Evolutionary conservation across 345 rosid species (phyloP).

Genomic region (Atalantia buxifolia): DNA sequence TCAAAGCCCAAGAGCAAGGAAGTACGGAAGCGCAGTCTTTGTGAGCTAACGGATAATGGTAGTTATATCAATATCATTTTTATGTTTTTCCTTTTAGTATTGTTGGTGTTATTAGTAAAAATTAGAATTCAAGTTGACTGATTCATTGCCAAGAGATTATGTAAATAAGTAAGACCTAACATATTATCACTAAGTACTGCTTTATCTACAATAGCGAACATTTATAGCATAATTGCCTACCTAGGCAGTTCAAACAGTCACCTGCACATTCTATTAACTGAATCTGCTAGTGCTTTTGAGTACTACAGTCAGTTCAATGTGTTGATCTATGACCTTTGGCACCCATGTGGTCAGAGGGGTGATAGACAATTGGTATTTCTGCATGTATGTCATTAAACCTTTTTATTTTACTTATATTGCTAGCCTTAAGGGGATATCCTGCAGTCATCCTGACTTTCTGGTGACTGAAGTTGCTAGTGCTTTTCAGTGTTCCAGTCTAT

Average conservation of each 20-base stretch:
- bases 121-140: background rate
- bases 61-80: constrained; percentile 4
- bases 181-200: background rate
- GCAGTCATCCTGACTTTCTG: background rate
- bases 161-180: background rate
- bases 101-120: background rate
- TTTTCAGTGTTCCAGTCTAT: background rate
- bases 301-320: background rate
- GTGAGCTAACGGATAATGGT: constrained; percentile 44
- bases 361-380: background rate
- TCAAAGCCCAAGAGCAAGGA: constrained; percentile 30
- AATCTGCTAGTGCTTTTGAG: background rate
- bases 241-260: background rate
- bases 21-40: constrained; percentile 45
- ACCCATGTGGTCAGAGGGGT: background rate
- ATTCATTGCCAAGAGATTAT: background rate
- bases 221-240: background rate
- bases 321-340: background rate
- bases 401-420: background rate
- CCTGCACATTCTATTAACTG: background rate
- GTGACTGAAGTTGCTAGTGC: background rate
- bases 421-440: background rate
- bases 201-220: background rate
- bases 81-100: background rate
- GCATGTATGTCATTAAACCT: background rate